These are phyloP conservation scores for Circinella umbellata DNA, from an alignment of 371 early-diverging fungal species.

Conservation along the genomic window DNA sequence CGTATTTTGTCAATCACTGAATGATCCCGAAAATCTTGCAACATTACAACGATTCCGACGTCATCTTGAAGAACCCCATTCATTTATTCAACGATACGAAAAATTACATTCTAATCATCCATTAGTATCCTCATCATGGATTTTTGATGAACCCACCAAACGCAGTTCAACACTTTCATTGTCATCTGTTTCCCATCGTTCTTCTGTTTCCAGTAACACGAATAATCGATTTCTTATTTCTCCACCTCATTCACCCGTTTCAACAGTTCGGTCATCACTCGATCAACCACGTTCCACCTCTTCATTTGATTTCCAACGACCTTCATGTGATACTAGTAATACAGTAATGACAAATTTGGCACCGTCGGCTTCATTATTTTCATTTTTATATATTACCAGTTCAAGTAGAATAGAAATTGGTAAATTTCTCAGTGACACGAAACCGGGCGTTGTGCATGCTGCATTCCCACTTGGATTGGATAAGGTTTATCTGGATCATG, in stretches of 20 bases:
- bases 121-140: background rate
- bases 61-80: conserved; percentile 32
- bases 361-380: conserved; percentile 4
- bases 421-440: conserved; percentile 28
- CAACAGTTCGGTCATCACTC: conserved; percentile 9
- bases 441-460: conserved; percentile 33
- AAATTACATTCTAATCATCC: conserved; percentile 7
- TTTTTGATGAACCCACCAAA: conserved; percentile 27
- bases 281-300: conserved; percentile 17
- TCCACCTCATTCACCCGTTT: conserved; percentile 37
- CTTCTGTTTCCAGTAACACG: background rate
- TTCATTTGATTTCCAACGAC: background rate
- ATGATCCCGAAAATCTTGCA: conserved; percentile 26
- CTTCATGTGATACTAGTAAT: background rate
- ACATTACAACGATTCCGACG: conserved; percentile 20
- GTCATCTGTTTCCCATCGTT: conserved; percentile 5
- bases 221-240: conserved; percentile 43
- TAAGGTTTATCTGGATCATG: conserved; percentile 46
- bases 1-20: conserved; percentile 37
- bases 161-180: conserved; percentile 25
- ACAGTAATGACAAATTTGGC: conserved; percentile 1
- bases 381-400: conserved; percentile 26
- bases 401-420: conserved; percentile 31
- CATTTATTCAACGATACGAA: conserved; percentile 22
- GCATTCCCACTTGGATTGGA: conserved; percentile 39